Percentiles rank a stretch among this genome's conserved stretches.
Evolutionary conservation across 108 stramenopile species (phyloP).

Genomic region (Nitzschia sp.): DNA sequence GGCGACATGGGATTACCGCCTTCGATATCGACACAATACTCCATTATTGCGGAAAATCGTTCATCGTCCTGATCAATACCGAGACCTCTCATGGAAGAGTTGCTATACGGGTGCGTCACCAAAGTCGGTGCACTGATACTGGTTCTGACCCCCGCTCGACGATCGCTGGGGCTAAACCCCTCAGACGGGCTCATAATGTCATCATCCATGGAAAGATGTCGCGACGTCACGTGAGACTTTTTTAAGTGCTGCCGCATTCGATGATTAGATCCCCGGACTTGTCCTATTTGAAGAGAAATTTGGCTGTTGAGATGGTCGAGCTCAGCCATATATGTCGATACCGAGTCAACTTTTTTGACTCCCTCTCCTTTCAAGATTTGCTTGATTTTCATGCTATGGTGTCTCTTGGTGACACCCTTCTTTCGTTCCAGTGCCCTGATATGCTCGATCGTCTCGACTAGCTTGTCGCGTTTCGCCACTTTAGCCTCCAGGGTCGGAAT

Average conservation of each 20-base stretch:
- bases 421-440: constrained; percentile 35
- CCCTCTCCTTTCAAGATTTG: background rate
- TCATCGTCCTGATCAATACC: background rate
- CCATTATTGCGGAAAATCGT: background rate
- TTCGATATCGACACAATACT: constrained; percentile 2
- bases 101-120: background rate
- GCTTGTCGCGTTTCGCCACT: constrained; percentile 34
- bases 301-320: constrained; percentile 37
- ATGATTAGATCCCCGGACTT: constrained; percentile 8
- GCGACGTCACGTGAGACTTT: background rate
- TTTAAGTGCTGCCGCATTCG: constrained; percentile 5
- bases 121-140: background rate
- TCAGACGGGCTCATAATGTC: too few relatives aligned
- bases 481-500: constrained; percentile 45
- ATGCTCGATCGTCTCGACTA: constrained; percentile 52
- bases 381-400: constrained; percentile 20
- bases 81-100: background rate
- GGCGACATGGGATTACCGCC: background rate
- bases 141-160: too few relatives aligned
- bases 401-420: constrained; percentile 36
- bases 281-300: constrained; percentile 21
- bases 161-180: too few relatives aligned
- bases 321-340: constrained; percentile 23
- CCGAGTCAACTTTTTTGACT: constrained; percentile 17
- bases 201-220: background rate